These are phyloP conservation scores for Wickerhamiella cacticola DNA, from an alignment of 805 yeast species.

Conservation along the genomic window DNA sequence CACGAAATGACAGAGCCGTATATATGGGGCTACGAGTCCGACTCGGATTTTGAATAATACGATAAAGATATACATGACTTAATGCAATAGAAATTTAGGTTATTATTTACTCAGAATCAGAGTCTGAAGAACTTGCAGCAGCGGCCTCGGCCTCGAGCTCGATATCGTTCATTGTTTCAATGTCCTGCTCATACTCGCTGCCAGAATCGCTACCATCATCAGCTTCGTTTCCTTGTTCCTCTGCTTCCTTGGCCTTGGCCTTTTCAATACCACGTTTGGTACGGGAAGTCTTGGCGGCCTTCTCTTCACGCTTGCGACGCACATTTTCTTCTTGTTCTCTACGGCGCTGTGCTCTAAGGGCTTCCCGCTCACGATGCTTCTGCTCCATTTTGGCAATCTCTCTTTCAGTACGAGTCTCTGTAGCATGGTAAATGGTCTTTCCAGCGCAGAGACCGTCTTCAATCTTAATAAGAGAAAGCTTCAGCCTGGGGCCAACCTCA, in stretches of 20 bases:
- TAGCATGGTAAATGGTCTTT: constrained; percentile 73
- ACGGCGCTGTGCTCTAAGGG: constrained; percentile 58
- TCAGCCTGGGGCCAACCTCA: constrained; percentile 86
- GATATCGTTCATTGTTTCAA: constrained; percentile 32
- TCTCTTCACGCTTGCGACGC: constrained; percentile 54
- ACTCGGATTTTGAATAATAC: constrained; percentile 10
- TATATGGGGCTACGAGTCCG: constrained; percentile 18
- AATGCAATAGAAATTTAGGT: neutral
- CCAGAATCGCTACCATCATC: constrained; percentile 23
- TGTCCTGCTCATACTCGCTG: constrained; percentile 34
- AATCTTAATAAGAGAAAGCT: constrained; percentile 63
- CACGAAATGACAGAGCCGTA: constrained; percentile 22
- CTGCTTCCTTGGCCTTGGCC: constrained; percentile 9
- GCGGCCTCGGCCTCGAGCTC: constrained; percentile 27
- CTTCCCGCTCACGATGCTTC: constrained; percentile 49
- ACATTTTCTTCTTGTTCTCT: constrained; percentile 71
- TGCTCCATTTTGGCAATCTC: constrained; percentile 54
- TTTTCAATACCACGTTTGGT: constrained; percentile 40
- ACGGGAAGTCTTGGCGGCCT: constrained; percentile 63
- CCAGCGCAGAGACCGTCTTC: constrained; percentile 89
- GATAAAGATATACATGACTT: neutral
- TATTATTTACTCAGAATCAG: constrained; percentile 15
- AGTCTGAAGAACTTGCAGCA: constrained; percentile 8
- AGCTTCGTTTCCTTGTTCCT: constrained; percentile 19
- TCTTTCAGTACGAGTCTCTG: constrained; percentile 46